Conservation (phyloP, 192 early-diverging fungal genomes). For the Fimicolochytrium jonesii region DNA sequence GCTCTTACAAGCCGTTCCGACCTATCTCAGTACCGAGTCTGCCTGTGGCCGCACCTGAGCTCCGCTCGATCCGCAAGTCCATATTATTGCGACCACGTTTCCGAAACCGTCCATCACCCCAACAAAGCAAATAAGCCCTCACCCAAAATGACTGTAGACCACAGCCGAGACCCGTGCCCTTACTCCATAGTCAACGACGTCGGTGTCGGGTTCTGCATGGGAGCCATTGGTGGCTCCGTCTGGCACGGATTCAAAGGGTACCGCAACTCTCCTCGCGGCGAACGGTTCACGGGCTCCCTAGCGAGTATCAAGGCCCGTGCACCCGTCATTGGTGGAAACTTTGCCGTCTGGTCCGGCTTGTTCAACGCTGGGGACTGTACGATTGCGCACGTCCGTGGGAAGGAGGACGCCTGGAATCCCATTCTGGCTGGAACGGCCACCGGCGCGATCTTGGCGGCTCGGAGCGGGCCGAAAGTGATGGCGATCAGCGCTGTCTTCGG, state of each 20-base stretch:
- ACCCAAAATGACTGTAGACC: slow-evolving; percentile 24
- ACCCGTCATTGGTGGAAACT: slow-evolving; percentile 95
- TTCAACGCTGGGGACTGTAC: slow-evolving; percentile 97
- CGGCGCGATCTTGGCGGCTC: slow-evolving; percentile 89
- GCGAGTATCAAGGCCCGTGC: slow-evolving; percentile 88
- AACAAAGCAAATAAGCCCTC: not conserved
- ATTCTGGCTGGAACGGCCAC: slow-evolving; percentile 91
- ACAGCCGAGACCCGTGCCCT: slow-evolving; percentile 51
- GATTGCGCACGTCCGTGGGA: slow-evolving; percentile 87
- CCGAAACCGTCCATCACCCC: too few species aligned
- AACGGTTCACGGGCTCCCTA: slow-evolving; percentile 83
- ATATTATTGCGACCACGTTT: too few species aligned
- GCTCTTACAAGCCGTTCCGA: too few species aligned
- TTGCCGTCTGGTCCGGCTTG: slow-evolving; percentile 98
- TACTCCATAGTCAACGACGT: slow-evolving; percentile 54
- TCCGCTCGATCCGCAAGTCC: too few species aligned
- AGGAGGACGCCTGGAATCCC: slow-evolving; percentile 99
- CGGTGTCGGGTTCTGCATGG: slow-evolving; percentile 82
- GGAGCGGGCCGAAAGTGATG: slow-evolving; percentile 78
- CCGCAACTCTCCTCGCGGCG: slow-evolving; percentile 94
- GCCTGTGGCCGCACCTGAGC: too few species aligned
- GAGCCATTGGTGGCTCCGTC: slow-evolving; percentile 89
- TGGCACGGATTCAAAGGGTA: slow-evolving; percentile 99
- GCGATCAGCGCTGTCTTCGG: slow-evolving; percentile 85
- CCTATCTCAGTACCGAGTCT: too few species aligned